Conservation (phyloP, 1,284 basidiomycete genomes). For the Coriolopsis trogii region DNA sequence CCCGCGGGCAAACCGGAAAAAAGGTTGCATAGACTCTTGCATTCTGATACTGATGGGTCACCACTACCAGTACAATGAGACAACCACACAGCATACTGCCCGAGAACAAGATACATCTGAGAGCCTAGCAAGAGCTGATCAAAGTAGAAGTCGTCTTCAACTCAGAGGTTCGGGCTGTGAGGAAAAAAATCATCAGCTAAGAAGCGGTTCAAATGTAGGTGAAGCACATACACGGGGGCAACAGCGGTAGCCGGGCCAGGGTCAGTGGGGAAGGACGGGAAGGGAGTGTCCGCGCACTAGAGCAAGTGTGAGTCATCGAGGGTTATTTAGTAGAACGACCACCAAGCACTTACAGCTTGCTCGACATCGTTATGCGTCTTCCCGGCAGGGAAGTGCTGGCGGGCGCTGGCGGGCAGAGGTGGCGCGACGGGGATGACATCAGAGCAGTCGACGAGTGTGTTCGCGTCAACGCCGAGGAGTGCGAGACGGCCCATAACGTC, state of each 20-base stretch:
- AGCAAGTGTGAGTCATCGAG: no score
- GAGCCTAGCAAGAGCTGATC: no score
- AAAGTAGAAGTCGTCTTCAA: no score
- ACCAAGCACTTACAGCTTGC: constrained; percentile 8
- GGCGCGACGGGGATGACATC: constrained; percentile 18
- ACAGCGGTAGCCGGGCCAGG: neutral
- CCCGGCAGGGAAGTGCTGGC: constrained; percentile 13
- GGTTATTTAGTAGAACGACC: neutral
- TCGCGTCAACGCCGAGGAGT: neutral
- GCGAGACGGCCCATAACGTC: constrained; percentile 9
- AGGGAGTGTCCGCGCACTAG: constrained; percentile 1
- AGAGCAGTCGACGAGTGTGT: constrained; percentile 16
- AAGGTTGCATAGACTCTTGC: no score
- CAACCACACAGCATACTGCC: no score
- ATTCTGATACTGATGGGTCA: no score
- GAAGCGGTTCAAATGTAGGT: neutral
- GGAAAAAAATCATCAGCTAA: neutral
- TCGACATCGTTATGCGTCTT: constrained; percentile 16
- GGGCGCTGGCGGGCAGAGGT: neutral
- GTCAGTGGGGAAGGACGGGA: constrained; percentile 2
- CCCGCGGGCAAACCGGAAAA: no score
- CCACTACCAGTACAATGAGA: no score
- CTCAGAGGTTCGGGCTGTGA: neutral
- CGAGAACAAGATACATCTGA: no score
- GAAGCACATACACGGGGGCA: neutral